Conservation (phyloP, 1,284 basidiomycete species). For the Athelia psychrophila region DNA sequence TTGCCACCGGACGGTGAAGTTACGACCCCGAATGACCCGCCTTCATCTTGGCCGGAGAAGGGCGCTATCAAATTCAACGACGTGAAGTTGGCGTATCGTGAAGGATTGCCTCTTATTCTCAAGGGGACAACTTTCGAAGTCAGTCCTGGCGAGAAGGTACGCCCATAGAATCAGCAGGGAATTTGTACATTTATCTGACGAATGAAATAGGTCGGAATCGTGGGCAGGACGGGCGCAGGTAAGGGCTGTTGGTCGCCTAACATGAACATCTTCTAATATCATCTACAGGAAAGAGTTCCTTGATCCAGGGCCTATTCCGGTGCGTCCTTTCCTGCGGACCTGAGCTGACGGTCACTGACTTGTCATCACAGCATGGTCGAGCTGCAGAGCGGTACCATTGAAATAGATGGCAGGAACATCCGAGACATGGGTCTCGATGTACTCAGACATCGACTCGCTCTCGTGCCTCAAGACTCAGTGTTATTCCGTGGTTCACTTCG, state of each 20-base stretch:
- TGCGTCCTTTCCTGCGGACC: conserved; percentile 15
- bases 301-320: conserved; percentile 80
- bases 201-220: conserved; percentile 56
- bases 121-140: conserved; percentile 64
- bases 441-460: conserved; percentile 60
- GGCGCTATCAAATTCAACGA: conserved; percentile 64
- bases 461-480: conserved; percentile 71
- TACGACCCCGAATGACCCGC: conserved; percentile 45
- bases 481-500: conserved; percentile 67
- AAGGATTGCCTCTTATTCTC: conserved; percentile 71
- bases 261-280: background rate
- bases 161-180: background rate
- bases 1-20: conserved; percentile 46
- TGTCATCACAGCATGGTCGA: conserved; percentile 60
- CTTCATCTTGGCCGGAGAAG: conserved; percentile 62
- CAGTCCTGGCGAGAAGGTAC: conserved; percentile 67
- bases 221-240: conserved; percentile 74
- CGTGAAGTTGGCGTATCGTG: conserved; percentile 66
- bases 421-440: conserved; percentile 50
- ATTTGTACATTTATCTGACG: background rate
- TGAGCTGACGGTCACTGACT: conserved; percentile 32
- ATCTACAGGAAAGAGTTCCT: conserved; percentile 65
- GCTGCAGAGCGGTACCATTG: conserved; percentile 56
- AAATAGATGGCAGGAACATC: conserved; percentile 72
- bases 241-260: conserved; percentile 14